These are phyloP conservation scores for Lactifluus echinatus DNA, from an alignment of 768 basidiomycete genomes.

Conservation along the genomic window DNA sequence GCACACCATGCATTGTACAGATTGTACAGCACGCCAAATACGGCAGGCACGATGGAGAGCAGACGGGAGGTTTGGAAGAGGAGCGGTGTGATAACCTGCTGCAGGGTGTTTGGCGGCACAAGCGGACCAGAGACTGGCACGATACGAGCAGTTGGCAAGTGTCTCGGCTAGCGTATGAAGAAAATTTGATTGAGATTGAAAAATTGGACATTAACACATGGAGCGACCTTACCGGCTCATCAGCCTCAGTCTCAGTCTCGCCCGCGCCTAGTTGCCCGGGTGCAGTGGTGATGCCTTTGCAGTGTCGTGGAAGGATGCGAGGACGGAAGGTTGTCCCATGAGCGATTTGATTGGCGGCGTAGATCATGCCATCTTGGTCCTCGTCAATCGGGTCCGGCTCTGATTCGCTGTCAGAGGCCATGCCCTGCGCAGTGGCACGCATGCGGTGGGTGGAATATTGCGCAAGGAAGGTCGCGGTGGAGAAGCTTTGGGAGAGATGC, in stretches of 20 bases:
- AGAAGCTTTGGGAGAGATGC: conserved; percentile 10
- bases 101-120: conserved; percentile 40
- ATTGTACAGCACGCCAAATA: conserved; percentile 57
- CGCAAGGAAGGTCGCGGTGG: conserved; percentile 12
- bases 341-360: conserved; percentile 11
- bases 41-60: conserved; percentile 63
- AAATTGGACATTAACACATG: neutral
- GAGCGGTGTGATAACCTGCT: conserved; percentile 43
- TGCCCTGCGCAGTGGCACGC: conserved; percentile 1
- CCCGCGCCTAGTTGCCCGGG: conserved; percentile 54
- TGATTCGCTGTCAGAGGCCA: conserved; percentile 12
- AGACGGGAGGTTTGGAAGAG: conserved; percentile 65
- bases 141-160: conserved; percentile 63
- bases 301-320: conserved; percentile 11
- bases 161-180: conserved; percentile 38
- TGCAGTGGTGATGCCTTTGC: conserved; percentile 47
- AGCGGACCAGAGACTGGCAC: conserved; percentile 41
- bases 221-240: conserved; percentile 56
- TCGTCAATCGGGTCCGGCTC: conserved; percentile 10
- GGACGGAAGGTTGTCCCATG: conserved; percentile 11
- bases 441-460: conserved; percentile 8
- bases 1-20: conserved; percentile 44
- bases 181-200: neutral
- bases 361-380: conserved; percentile 11
- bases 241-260: conserved; percentile 72